A percentile compares a stretch with the other conserved stretches of the same genome.
These are phyloP conservation scores for Naganishia liquefaciens DNA, from an alignment of 1,284 basidiomycete species.

Conservation along the genomic window DNA sequence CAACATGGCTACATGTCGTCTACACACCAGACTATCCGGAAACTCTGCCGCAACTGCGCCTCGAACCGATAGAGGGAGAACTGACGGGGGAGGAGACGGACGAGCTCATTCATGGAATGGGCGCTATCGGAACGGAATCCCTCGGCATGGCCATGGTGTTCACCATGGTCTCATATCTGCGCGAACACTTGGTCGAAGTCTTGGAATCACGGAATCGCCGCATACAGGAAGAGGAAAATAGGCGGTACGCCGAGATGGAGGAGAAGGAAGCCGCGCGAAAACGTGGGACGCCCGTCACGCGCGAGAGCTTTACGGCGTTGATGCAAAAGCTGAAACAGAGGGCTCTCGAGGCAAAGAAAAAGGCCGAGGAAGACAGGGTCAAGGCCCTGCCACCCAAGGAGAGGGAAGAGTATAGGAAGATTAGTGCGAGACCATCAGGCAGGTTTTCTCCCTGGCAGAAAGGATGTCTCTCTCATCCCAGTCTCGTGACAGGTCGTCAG, in stretches of 20 bases:
- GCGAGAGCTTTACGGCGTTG: conserved; percentile 79
- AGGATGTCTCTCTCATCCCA: conserved; percentile 15
- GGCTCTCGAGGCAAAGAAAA: conserved; percentile 63
- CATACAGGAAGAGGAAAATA: conserved; percentile 64
- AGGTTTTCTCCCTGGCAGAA: conserved; percentile 37
- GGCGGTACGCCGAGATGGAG: conserved; percentile 69
- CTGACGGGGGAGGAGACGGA: conserved; percentile 59
- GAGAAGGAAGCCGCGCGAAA: conserved; percentile 87
- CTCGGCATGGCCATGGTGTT: conserved; percentile 98
- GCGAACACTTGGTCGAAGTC: conserved; percentile 71
- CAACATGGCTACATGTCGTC: conserved; percentile 68
- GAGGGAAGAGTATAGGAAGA: conserved; percentile 78
- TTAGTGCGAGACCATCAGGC: conserved; percentile 70
- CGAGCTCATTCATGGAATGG: conserved; percentile 67
- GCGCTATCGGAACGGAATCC: conserved; percentile 78
- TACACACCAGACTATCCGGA: conserved; percentile 74
- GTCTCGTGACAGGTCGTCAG: conserved; percentile 68
- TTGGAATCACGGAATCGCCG: conserved; percentile 64
- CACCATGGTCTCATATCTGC: conserved; percentile 81
- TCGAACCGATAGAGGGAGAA: conserved; percentile 70
- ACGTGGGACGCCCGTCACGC: conserved; percentile 84
- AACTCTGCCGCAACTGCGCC: conserved; percentile 69
- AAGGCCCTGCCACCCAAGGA: conserved; percentile 77
- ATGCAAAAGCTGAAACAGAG: conserved; percentile 69
- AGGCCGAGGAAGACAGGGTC: conserved; percentile 79